Evolutionary conservation across 2,329 filamentous ascomycete genomes (phyloP).

Genomic region (Capronia americana): DNA sequence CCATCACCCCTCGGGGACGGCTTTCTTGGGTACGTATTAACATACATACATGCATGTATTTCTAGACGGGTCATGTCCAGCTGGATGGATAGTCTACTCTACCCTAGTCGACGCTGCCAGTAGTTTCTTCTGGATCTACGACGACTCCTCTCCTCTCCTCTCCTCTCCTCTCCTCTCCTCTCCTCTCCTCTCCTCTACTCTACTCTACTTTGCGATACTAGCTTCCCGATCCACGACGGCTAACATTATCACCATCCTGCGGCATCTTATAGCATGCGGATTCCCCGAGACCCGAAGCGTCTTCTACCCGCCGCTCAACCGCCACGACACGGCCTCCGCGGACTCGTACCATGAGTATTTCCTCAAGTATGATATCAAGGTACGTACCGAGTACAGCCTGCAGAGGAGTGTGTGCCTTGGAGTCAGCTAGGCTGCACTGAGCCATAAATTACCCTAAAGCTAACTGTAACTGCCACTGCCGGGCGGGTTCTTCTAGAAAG

Average conservation of each 20-base stretch:
- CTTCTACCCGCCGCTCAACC: slow-evolving; percentile 29
- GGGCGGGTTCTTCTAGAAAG: slow-evolving; percentile 12
- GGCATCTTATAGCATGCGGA: slow-evolving; percentile 25
- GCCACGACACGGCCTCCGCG: slow-evolving; percentile 19
- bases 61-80: background rate
- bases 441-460: background rate
- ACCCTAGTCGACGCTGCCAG: no score
- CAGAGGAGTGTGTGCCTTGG: no score
- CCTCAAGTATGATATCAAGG: slow-evolving; percentile 34
- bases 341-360: slow-evolving; percentile 32
- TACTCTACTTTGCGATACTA: no score
- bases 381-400: no score
- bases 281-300: slow-evolving; percentile 28
- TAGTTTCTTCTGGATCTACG: no score
- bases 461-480: background rate
- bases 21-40: slow-evolving; percentile 26
- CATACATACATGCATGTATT: background rate
- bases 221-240: background rate
- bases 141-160: no score
- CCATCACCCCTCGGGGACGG: slow-evolving; percentile 26
- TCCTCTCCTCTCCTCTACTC: no score
- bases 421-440: background rate
- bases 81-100: no score
- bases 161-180: no score
- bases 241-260: background rate